phyloP scores from a whole-genome alignment of 371 early-diverging fungal species.

The Apophysomyces sp. region DNA sequence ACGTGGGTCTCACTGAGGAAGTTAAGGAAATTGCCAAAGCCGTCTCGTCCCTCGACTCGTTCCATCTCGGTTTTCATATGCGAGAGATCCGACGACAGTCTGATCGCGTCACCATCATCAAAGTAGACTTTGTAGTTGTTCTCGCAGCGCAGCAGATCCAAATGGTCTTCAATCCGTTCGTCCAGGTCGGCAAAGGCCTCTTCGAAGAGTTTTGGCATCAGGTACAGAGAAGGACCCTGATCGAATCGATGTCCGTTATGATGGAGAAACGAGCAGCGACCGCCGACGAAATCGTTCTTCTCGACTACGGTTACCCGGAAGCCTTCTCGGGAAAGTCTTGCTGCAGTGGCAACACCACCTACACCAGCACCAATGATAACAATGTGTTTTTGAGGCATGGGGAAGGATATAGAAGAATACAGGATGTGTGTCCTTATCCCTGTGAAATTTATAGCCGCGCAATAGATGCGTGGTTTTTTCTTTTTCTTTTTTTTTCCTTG shows the following conservation, averaged over 20 bases:
- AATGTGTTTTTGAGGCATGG: conserved; percentile 36
- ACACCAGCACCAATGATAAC: conserved; percentile 57
- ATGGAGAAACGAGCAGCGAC: conserved; percentile 58
- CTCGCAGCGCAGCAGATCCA: conserved; percentile 55
- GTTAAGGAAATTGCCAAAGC: conserved; percentile 45
- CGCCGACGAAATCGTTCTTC: conserved; percentile 60
- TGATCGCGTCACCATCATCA: conserved; percentile 52
- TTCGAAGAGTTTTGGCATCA: conserved; percentile 62
- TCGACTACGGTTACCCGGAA: conserved; percentile 58
- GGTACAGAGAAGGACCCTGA: conserved; percentile 63
- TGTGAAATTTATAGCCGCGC: background rate
- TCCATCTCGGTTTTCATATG: conserved; percentile 56
- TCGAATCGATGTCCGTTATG: conserved; percentile 57
- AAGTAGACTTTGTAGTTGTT: conserved; percentile 65
- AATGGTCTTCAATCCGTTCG: conserved; percentile 46
- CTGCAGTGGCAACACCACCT: conserved; percentile 62
- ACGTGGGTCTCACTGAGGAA: conserved; percentile 52
- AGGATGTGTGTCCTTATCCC: background rate
- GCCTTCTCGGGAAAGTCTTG: conserved; percentile 55
- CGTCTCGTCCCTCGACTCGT: conserved; percentile 45
- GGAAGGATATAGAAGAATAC: background rate
- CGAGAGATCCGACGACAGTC: conserved; percentile 51
- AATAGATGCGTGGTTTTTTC: too few relatives aligned
- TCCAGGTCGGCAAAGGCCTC: conserved; percentile 60
- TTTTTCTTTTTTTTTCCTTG: too few relatives aligned